Evolutionary conservation across 2,329 filamentous ascomycete species (phyloP).

Genomic region (Pseudocercospora macadamiae): DNA sequence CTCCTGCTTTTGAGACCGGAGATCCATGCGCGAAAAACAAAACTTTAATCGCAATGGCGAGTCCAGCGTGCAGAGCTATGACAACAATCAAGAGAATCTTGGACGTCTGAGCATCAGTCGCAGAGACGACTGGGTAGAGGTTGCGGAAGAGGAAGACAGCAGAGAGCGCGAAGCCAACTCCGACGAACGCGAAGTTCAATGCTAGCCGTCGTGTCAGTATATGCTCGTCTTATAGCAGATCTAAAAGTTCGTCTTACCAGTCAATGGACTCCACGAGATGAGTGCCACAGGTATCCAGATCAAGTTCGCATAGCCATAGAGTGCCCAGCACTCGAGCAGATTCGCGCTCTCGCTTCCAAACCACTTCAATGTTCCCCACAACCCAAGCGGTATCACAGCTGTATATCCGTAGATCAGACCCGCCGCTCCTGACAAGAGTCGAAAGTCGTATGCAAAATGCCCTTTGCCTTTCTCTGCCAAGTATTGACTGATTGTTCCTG

Average conservation of each 20-base stretch:
- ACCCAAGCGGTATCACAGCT: slow-evolving; percentile 72
- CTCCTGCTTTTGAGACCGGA: slow-evolving; percentile 37
- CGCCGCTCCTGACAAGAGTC: slow-evolving; percentile 82
- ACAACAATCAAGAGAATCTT: slow-evolving; percentile 85
- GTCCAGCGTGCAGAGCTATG: slow-evolving; percentile 80
- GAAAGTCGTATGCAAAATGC: slow-evolving; percentile 90
- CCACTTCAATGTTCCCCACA: slow-evolving; percentile 90
- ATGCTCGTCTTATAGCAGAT: not conserved
- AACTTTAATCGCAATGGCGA: slow-evolving; percentile 93
- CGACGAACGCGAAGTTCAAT: slow-evolving; percentile 93
- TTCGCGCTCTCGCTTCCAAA: slow-evolving; percentile 94
- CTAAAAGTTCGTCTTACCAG: slow-evolving; percentile 48
- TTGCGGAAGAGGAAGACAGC: slow-evolving; percentile 83
- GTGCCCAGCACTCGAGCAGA: slow-evolving; percentile 88
- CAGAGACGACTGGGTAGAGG: slow-evolving; percentile 81
- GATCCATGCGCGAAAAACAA: slow-evolving; percentile 78
- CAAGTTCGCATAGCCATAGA: slow-evolving; percentile 95
- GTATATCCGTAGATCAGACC: slow-evolving; percentile 97
- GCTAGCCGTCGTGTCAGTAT: slow-evolving; percentile 43
- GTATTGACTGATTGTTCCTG: slow-evolving; percentile 93
- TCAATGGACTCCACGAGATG: slow-evolving; percentile 85
- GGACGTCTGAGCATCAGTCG: slow-evolving; percentile 88
- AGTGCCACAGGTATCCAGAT: slow-evolving; percentile 96
- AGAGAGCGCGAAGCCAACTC: slow-evolving; percentile 79
- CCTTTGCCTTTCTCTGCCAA: slow-evolving; percentile 67